A percentile compares a stretch with the other conserved stretches of the same genome.
Evolutionary conservation across 225 moss, liverwort and hornwort genomes (phyloP).

Genomic region (Thuidium tamariscinum): DNA sequence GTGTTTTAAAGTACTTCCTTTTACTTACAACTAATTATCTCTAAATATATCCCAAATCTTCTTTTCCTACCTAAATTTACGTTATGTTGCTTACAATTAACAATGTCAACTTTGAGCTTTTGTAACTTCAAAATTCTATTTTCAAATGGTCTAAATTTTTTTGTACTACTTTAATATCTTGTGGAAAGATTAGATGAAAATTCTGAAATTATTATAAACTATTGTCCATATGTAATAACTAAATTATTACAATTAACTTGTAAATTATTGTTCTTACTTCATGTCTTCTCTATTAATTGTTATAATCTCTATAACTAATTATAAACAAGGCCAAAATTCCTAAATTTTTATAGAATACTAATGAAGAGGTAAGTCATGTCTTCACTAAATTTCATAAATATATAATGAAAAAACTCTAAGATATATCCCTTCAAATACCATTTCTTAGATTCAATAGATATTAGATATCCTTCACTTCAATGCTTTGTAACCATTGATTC

Average conservation of each 20-base stretch:
- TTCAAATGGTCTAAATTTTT: rapidly evolving
- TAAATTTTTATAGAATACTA: background rate
- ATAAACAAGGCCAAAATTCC: background rate
- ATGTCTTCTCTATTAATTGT: rapidly evolving
- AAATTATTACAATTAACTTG: rapidly evolving
- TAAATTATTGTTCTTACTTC: background rate
- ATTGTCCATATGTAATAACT: too few relatives aligned
- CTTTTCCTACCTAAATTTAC: background rate
- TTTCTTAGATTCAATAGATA: background rate
- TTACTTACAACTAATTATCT: background rate
- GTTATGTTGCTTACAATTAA: background rate
- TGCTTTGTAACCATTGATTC: rapidly evolving
- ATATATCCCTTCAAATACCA: rapidly evolving
- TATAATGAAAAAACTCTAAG: background rate
- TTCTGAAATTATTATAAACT: background rate
- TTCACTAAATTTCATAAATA: background rate
- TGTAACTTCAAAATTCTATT: background rate
- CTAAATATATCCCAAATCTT: background rate
- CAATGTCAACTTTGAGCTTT: background rate
- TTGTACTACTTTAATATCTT: background rate
- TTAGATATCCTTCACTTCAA: background rate
- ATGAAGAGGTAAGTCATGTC: rapidly evolving
- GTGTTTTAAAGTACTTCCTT: background rate
- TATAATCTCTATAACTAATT: rapidly evolving
- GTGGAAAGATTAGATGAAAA: background rate